phyloP scores from a whole-genome alignment of 1,284 basidiomycete species.

The Melampsora larici-populina region DNA sequence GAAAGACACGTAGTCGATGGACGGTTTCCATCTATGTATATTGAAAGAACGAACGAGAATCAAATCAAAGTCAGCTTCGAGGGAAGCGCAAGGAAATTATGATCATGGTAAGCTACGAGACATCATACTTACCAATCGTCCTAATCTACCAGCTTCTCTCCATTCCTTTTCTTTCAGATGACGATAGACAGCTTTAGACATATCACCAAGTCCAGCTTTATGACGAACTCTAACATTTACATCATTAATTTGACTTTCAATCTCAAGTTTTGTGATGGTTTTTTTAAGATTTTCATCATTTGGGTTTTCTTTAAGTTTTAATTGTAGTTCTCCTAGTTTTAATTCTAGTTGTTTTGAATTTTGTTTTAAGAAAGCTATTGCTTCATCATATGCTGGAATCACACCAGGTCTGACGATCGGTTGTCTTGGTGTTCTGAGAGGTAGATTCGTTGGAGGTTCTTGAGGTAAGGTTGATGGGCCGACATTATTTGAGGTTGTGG shows the following conservation, averaged over 20 bases:
- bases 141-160: constrained; percentile 76
- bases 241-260: constrained; percentile 37
- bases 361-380: constrained; percentile 1
- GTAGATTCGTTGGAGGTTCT: neutral
- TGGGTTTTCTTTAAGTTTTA: neutral
- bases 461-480: neutral
- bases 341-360: neutral
- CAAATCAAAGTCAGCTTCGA: neutral
- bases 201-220: constrained; percentile 50
- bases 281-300: neutral
- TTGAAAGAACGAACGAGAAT: neutral
- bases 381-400: constrained; percentile 3
- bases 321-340: neutral
- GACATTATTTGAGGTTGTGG: neutral
- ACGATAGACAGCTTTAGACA: constrained; percentile 65
- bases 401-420: neutral
- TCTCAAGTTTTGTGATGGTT: constrained; percentile 24
- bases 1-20: constrained; percentile 81
- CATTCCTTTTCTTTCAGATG: constrained; percentile 78
- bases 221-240: constrained; percentile 15
- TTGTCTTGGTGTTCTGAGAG: neutral
- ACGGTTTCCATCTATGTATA: constrained; percentile 76
- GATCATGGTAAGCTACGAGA: neutral
- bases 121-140: constrained; percentile 67
- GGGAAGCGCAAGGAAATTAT: neutral